phyloP scores from a whole-genome alignment of 768 basidiomycete species.

The Naganishia onofrii region DNA sequence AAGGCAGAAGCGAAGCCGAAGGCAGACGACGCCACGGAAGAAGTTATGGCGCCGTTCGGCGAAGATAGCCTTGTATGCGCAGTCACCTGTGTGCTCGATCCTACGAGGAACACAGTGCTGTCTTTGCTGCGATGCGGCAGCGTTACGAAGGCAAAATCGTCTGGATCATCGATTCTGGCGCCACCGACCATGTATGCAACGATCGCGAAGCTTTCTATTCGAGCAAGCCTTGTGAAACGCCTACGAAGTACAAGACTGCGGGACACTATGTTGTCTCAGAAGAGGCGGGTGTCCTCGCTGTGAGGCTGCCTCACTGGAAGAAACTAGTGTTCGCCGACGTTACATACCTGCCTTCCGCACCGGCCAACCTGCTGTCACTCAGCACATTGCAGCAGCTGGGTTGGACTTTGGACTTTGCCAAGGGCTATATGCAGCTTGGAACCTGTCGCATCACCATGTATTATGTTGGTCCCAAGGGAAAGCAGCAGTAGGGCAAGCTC shows the following conservation, averaged over 20 bases:
- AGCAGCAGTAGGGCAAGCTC: slow-evolving; percentile 12
- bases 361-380: slow-evolving; percentile 22
- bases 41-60: slow-evolving; percentile 21
- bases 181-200: slow-evolving; percentile 27
- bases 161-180: slow-evolving; percentile 19
- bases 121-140: background rate
- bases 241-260: slow-evolving; percentile 5
- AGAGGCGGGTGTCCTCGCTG: background rate
- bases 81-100: background rate
- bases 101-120: background rate
- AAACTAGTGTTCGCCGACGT: slow-evolving; percentile 15
- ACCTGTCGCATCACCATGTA: background rate
- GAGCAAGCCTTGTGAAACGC: background rate
- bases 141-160: slow-evolving; percentile 1
- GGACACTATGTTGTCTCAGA: background rate
- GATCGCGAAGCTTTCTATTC: background rate
- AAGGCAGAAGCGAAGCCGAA: background rate
- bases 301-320: background rate
- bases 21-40: slow-evolving; percentile 1
- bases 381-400: slow-evolving; percentile 14
- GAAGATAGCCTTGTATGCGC: background rate
- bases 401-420: slow-evolving; percentile 9
- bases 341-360: background rate
- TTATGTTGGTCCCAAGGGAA: slow-evolving; percentile 14
- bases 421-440: background rate